Base-by-base conservation (phyloP, 2,329 filamentous ascomycete genomes). In the Xylaria sp. region DNA sequence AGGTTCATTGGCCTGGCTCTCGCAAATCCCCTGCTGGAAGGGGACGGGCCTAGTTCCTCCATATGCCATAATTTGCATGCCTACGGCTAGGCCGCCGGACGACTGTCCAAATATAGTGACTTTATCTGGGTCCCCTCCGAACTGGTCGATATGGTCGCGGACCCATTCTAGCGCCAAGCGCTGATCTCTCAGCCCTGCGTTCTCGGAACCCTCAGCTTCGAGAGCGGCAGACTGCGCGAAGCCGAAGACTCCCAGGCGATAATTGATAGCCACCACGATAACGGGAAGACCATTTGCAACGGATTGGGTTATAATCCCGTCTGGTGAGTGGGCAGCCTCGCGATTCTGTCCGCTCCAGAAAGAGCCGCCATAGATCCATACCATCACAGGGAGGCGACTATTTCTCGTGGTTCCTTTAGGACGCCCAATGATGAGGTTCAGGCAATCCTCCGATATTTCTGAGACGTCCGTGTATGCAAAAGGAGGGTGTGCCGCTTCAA, bases 1-100 rank as follows among this genome's bases (percentile, higher is more conserved):
- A 1, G 84, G 84, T 74, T 88, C 87, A 1, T 88, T 81, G 1
- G 82, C 81, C 68, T 85, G 84, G 68, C 81, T 84, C 69, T 86
- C 77, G 61, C 81, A 82, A 46, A 86, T 85, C 5, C 76, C 83
- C 59, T 81, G 80, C 28, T 83, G 81, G 73, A 86, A 87, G 0
- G 83, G 82, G 9, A 79, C 78, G 0, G 81, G 81, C 62, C 82
- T 81, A 28, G 70, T 78, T 20, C 77, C 83, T 15, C 83, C 84
- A 65, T 84, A 86, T 1, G 84, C 83, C 70, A 86, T 77, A n/a
- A 85, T 81, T 62, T 87, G 84, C 75, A 85, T 75, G 12, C 81
- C 82, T 4, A 84, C 80, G 10, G 82, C 76, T 2, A 84, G 74
- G 68, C 76, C 76, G 13, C 77, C 76, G 0, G 74, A 75, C 5